These are phyloP conservation scores for Capsicum rhomboideum DNA, from an alignment of 257 asterid genomes.

Conservation along the genomic window DNA sequence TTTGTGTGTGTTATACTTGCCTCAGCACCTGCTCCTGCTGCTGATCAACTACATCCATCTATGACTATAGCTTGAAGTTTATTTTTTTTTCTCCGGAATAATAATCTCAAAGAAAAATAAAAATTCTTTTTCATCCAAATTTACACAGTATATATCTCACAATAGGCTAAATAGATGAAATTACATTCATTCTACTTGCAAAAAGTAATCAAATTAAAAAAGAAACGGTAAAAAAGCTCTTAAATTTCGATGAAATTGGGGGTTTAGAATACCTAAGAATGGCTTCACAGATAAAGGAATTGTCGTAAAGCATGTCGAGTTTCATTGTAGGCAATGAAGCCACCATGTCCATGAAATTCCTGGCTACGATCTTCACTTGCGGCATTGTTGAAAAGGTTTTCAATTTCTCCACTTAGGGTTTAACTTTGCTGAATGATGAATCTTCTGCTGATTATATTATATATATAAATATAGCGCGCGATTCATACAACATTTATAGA, in stretches of 20 bases:
- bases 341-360: constrained; percentile 98
- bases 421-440: background rate
- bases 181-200: background rate
- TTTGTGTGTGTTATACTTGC: background rate
- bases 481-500: background rate
- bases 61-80: background rate
- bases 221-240: no score
- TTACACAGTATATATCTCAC: background rate
- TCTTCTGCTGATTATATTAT: background rate
- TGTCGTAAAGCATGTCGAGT: constrained; percentile 82
- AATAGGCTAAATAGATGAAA: background rate
- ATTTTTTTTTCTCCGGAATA: background rate
- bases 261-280: constrained; percentile 56
- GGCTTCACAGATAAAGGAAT: constrained; percentile 89
- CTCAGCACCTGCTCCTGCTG: background rate
- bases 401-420: background rate
- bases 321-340: constrained; percentile 90
- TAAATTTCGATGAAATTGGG: background rate
- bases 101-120: background rate
- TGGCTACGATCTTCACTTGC: constrained; percentile 85
- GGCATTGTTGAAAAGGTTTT: constrained; percentile 48
- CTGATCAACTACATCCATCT: background rate
- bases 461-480: no score
- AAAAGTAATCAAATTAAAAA: background rate
- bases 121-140: background rate